Evolutionary conservation across 106 monocot species (phyloP), one percentile per base, ranked within the genome.

Genomic region (Agapanthus africanus): DNA sequence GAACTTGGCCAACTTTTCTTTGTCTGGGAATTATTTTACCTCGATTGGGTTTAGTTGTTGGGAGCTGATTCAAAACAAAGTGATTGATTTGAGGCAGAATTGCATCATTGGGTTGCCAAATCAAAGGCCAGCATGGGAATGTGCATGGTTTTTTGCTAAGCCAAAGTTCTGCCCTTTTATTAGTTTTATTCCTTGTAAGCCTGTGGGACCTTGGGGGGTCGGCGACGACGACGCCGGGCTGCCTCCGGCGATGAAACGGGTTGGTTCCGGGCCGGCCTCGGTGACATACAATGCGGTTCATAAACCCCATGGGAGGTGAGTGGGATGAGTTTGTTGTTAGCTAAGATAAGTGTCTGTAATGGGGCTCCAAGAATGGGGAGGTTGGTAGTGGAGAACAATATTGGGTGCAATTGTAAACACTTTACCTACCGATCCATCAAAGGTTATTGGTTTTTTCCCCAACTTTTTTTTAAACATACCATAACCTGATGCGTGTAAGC

Each of bases 21-120:
- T 69, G 34, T 69, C 69, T 4, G 36, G 7, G 8, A 69, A 69
- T 30, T 69, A 69, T 19, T 69, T 69, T 11, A 69, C 69, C 10
- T 49, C 69, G 34, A 21, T 69, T 11, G 69, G 69, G 47, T 34
- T 27, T 18, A 52, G 51, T 34, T 69, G 69, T 34, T 33, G 69
- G 69, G 52, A 52, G 7, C n/a, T 69, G 47, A 34, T 69, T 16
- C 0, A 37, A 33, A 49, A 19, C 19, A 23, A 23, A 28, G 19
- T 22, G 34, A 18, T 69, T 32, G 69, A 69, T 6, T 1, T 69
- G 22, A 51, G 69, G 36, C 26, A 19, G 32, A 69, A 69, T 42
- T 69, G 69, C 36, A 52, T 69, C 1, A 8, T 5, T 1, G 69
- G 69, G 44, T n/a, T 69, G 69, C 33, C 18, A 33, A 21, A 36